These are phyloP conservation scores for Beauveria pseudobassiana DNA, from an alignment of 2,329 filamentous ascomycete species.

Conservation along the genomic window DNA sequence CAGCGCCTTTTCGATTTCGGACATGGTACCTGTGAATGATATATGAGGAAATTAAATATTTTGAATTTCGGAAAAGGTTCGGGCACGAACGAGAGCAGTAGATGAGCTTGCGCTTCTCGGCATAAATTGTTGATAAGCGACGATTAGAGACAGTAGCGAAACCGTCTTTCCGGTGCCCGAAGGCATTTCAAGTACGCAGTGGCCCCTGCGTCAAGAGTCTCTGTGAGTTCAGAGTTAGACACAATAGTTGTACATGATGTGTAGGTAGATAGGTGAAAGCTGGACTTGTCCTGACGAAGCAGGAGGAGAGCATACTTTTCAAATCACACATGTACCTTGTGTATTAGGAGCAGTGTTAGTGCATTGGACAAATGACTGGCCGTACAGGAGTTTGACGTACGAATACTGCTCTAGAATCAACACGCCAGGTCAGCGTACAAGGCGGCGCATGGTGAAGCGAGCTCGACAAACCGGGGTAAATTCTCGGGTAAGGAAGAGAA, in stretches of 20 bases:
- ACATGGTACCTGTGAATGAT: constrained; percentile 70
- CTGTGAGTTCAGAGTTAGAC: constrained; percentile 21
- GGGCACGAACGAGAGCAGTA: constrained; percentile 77
- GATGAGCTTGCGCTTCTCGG: constrained; percentile 90
- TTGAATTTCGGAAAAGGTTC: neutral
- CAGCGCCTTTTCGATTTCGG: constrained; percentile 95
- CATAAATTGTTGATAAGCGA: constrained; percentile 92
- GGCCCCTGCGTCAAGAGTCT: constrained; percentile 88
- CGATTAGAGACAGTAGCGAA: constrained; percentile 86
- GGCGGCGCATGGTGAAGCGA: neutral
- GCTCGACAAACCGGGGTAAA: constrained; percentile 43
- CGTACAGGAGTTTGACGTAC: constrained; percentile 23
- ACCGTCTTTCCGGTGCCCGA: constrained; percentile 98
- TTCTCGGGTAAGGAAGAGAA: constrained; percentile 51
- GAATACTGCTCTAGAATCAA: constrained; percentile 44
- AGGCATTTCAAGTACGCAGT: constrained; percentile 98
- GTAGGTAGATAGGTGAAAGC: neutral
- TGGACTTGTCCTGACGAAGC: neutral
- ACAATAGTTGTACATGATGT: neutral
- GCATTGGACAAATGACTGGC: neutral
- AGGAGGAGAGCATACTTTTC: constrained; percentile 34
- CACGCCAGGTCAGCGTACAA: constrained; percentile 13
- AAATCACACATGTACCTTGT: constrained; percentile 49
- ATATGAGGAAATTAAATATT: neutral
- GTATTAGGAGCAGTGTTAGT: neutral